These are phyloP conservation scores for Suillus brevipes DNA, from an alignment of 768 basidiomycete species.

Conservation along the genomic window DNA sequence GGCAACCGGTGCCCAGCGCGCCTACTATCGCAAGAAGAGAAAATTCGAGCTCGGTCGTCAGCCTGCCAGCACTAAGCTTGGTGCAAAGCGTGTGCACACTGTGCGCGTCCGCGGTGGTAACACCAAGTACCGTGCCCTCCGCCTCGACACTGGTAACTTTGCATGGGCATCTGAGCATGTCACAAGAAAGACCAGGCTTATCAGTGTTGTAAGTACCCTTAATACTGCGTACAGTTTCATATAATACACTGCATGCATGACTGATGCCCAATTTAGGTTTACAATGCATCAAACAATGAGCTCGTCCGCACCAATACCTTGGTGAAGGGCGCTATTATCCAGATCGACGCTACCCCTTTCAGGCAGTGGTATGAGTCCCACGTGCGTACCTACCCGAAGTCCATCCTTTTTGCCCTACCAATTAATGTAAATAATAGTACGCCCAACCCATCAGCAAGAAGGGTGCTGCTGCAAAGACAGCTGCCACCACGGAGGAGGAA, in stretches of 20 bases:
- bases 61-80: conserved; percentile 95
- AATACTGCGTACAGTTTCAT: not conserved
- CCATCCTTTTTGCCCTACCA: conserved; percentile 2
- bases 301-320: conserved; percentile 99
- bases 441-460: conserved; percentile 93
- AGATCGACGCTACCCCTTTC: conserved; percentile 98
- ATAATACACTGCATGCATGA: conserved; percentile 11
- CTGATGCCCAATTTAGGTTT: conserved; percentile 55
- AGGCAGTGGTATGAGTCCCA: conserved; percentile 99
- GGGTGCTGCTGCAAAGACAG: conserved; percentile 54
- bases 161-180: conserved; percentile 96
- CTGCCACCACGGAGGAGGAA: conserved; percentile 56
- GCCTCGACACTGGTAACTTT: conserved; percentile 96
- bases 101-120: conserved; percentile 97
- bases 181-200: conserved; percentile 94
- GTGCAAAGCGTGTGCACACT: conserved; percentile 90
- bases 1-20: conserved; percentile 86
- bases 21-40: conserved; percentile 99
- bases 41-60: conserved; percentile 99
- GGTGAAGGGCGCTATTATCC: conserved; percentile 95
- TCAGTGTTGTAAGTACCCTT: conserved; percentile 78
- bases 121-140: conserved; percentile 92
- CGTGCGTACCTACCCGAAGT: conserved; percentile 54
- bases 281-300: conserved; percentile 99
- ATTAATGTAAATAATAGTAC: conserved; percentile 55